Percentiles rank a stretch among this genome's conserved stretches.
Evolutionary conservation across 495 filamentous ascomycete genomes (phyloP).

Genomic region (Apiosordaria backusii): DNA sequence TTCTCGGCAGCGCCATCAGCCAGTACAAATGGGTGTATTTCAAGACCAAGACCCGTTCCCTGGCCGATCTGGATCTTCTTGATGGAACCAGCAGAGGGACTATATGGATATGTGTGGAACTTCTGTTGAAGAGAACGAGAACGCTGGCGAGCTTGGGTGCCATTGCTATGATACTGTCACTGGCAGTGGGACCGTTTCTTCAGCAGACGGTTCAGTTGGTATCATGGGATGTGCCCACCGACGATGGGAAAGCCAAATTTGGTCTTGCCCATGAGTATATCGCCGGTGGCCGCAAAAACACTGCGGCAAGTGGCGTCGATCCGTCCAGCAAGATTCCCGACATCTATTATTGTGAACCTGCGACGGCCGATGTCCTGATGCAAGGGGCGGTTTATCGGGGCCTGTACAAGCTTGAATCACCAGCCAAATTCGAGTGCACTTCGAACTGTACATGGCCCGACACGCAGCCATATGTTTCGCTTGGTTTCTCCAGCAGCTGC

Average conservation of each 20-base stretch:
- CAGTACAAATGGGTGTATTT: slow-evolving; percentile 10
- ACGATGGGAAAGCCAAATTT: neutral
- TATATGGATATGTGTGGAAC: neutral
- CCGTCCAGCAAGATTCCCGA: no score
- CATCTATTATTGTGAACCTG: neutral
- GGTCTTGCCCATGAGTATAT: neutral
- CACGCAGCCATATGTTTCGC: slow-evolving; percentile 6
- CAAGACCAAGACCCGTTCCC: neutral
- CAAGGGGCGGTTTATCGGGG: slow-evolving; percentile 19
- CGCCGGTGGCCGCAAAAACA: neutral
- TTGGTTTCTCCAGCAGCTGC: slow-evolving; percentile 14
- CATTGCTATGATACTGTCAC: slow-evolving; percentile 2
- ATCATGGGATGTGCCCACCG: neutral
- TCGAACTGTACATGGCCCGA: slow-evolving; percentile 15
- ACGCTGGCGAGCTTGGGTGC: slow-evolving; percentile 1
- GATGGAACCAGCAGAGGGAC: slow-evolving; percentile 1
- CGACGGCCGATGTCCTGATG: slow-evolving; percentile 12
- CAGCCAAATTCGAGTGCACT: slow-evolving; percentile 14
- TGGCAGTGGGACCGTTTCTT: neutral
- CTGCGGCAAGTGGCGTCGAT: neutral
- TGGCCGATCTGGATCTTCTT: neutral
- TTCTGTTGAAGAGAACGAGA: neutral
- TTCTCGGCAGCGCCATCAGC: neutral
- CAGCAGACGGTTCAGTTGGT: neutral
- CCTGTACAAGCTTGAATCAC: slow-evolving; percentile 10